Base-by-base conservation (phyloP, 306 rosid species). In the Vigna reflexopilosa region DNA sequence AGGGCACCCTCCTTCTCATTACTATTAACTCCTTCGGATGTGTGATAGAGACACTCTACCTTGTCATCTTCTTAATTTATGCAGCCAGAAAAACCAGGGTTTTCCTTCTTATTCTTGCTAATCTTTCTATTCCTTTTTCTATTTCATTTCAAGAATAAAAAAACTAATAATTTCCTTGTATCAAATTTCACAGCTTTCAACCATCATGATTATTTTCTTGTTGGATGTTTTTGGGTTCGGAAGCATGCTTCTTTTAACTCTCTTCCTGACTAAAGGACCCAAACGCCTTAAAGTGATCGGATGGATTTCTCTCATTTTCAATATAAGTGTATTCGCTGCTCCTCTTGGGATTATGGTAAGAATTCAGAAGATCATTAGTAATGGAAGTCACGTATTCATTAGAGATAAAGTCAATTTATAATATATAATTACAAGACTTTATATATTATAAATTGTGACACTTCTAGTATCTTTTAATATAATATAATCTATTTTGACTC, bases 21-120 rank as follows among this genome's bases (percentile, higher is more conserved):
- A 89, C 98, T 63, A 88, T 95, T 85, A 95, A 95, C 85, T 79
- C 91, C 11, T 80, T 87, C 69, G 99, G 99, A 15, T 76, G 89
- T 70, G 76, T 91, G 1, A 83, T 93, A 3, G 99, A 95, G 71
- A 11, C 90, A 2, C 1, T 76, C 30, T 93, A 95, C 88, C 78
- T 95, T 32, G 22, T 68, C 67, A 58, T 87, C 3, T 95, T 91
- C 84, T 42, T 95, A 9, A 11, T 85, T 70, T 95, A 91, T 45
- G 90, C 97, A 17, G 62, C 98, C 32, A 86, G 80, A 30, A 90
- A 70, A 50, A 73, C 75, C 1, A 93, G 93, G 99, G 99, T 92
- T 82, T 40, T 42, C 9, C 24, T 26, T 65, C 20, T n/a, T 8
- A 26, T 26, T 2, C 3, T 26, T 26, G 3, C 3, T 26, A 26